Evolutionary conservation across 768 basidiomycete genomes (phyloP).

Genomic region (Tylopilus balloui): DNA sequence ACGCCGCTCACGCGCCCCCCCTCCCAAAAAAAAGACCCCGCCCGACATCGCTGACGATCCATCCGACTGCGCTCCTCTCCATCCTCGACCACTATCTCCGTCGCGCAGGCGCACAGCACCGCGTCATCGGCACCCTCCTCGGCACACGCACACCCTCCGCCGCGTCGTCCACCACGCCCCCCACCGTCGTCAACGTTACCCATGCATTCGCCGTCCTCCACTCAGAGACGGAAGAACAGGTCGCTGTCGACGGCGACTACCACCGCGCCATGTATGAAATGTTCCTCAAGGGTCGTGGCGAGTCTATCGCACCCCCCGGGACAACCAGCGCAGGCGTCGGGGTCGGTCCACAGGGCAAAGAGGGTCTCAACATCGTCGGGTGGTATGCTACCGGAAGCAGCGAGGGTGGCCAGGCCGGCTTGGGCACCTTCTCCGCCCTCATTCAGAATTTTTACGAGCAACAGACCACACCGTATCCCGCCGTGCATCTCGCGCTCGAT

Average conservation of each 20-base stretch:
- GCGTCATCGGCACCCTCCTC: slow-evolving; percentile 94
- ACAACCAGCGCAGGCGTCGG: slow-evolving; percentile 16
- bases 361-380: slow-evolving; percentile 88
- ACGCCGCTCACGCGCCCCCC: neutral
- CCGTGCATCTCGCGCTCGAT: slow-evolving; percentile 88
- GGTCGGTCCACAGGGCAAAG: slow-evolving; percentile 28
- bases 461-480: slow-evolving; percentile 84
- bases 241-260: slow-evolving; percentile 96
- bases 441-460: slow-evolving; percentile 97
- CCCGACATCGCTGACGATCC: slow-evolving; percentile 73
- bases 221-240: slow-evolving; percentile 87
- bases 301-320: slow-evolving; percentile 31
- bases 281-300: slow-evolving; percentile 57
- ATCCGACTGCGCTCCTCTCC: slow-evolving; percentile 89
- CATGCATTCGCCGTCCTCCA: slow-evolving; percentile 91
- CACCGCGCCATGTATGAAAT: slow-evolving; percentile 91
- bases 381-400: slow-evolving; percentile 83
- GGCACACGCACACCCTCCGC: slow-evolving; percentile 63
- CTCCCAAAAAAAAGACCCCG: slow-evolving; percentile 48
- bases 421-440: slow-evolving; percentile 93
- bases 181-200: slow-evolving; percentile 57
- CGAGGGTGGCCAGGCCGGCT: slow-evolving; percentile 33
- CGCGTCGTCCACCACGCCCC: neutral
- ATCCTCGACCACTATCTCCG: slow-evolving; percentile 97
- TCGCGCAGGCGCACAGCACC: slow-evolving; percentile 70